phyloP scores from a whole-genome alignment of 257 asterid species.

The Leonotis leonurus region DNA sequence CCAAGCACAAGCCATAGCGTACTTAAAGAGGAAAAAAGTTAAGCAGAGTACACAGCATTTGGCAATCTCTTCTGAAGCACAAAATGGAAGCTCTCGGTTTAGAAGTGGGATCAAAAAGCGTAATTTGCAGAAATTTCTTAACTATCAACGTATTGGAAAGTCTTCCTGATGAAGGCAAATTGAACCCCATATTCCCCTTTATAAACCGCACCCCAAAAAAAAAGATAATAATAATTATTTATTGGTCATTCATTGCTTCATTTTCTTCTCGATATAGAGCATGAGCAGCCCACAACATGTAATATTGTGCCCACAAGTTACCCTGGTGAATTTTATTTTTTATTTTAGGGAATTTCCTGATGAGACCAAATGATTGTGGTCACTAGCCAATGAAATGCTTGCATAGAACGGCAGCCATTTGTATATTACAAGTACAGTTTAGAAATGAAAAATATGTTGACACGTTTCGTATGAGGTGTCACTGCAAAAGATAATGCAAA shows the following conservation, averaged over 20 bases:
- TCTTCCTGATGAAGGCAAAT: constrained; percentile 12
- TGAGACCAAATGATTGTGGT: too few relatives aligned
- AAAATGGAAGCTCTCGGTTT: constrained; percentile 52
- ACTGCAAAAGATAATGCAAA: not conserved
- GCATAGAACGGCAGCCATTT: too few relatives aligned
- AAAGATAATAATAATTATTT: too few relatives aligned
- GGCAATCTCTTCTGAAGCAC: constrained; percentile 20
- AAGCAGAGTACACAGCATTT: constrained; percentile 23
- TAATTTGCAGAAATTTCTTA: constrained; percentile 44
- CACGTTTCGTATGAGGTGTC: not conserved
- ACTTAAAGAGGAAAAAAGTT: constrained; percentile 42
- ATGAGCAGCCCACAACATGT: not conserved
- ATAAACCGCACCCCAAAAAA: not conserved
- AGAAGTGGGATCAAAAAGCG: constrained; percentile 55
- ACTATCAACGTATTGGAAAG: constrained; percentile 26
- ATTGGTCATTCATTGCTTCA: not conserved
- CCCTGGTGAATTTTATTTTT: too few relatives aligned
- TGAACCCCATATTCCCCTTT: not conserved
- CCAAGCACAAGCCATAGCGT: constrained; percentile 61
- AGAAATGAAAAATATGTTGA: not conserved
- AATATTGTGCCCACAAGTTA: too few relatives aligned
- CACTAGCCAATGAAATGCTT: too few relatives aligned
- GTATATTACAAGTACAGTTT: too few relatives aligned
- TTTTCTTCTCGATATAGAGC: not conserved
- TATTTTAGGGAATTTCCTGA: too few relatives aligned